Percentiles rank a stretch among this genome's conserved stretches.
phyloP scores from a whole-genome alignment of 345 rosid species.

The Gossypium thurberi region DNA sequence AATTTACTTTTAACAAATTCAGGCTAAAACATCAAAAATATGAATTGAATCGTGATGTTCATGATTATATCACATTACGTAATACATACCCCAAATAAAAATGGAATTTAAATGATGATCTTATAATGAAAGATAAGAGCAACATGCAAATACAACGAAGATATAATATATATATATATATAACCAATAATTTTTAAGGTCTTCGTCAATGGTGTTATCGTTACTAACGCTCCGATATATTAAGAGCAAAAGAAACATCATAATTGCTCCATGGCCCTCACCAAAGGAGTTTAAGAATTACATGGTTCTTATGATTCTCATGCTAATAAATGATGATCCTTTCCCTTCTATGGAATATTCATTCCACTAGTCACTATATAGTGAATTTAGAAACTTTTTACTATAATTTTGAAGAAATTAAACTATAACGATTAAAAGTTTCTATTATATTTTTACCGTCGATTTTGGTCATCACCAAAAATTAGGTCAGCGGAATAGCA shows the following conservation, averaged over 20 bases:
- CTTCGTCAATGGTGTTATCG: constrained; percentile 5
- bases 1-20: too few species aligned
- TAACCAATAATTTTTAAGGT: not conserved
- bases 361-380: too few species aligned
- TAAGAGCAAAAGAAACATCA: not conserved
- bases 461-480: too few species aligned
- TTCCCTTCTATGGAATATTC: not conserved
- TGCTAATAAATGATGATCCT: not conserved
- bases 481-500: too few species aligned
- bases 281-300: not conserved
- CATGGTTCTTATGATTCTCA: not conserved
- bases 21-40: too few species aligned
- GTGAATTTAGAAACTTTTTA: too few species aligned
- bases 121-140: not conserved
- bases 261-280: not conserved
- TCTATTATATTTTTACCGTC: too few species aligned
- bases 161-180: too few species aligned
- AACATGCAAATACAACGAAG: not conserved
- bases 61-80: not conserved
- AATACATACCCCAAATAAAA: not conserved
- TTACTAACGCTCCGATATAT: not conserved
- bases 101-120: not conserved
- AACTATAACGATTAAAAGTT: too few species aligned
- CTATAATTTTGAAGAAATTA: too few species aligned
- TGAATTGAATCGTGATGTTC: not conserved